phyloP scores from a whole-genome alignment of 208 protist species.

The Crithidia acanthocephali region DNA sequence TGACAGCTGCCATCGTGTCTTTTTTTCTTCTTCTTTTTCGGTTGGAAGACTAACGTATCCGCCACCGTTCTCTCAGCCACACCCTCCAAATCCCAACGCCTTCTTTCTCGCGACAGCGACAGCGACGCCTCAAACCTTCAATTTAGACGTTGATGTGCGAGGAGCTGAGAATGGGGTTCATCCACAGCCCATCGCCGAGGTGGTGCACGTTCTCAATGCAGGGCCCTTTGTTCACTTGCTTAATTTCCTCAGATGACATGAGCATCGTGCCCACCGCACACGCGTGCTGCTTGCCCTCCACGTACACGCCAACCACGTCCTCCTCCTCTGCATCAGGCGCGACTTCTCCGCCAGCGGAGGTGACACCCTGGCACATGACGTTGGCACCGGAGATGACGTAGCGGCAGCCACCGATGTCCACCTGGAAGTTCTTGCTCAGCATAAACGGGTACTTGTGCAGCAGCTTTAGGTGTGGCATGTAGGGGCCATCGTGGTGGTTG shows the following conservation, averaged over 20 bases:
- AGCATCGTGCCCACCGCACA: conserved; percentile 93
- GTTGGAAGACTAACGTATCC: too few relatives aligned
- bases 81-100: too few relatives aligned
- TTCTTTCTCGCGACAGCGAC: too few relatives aligned
- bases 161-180: conserved; percentile 87
- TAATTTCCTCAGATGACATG: conserved; percentile 95
- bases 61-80: too few relatives aligned
- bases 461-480: conserved; percentile 95
- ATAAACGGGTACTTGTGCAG: conserved; percentile 98
- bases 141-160: conserved; percentile 82
- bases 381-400: conserved; percentile 97
- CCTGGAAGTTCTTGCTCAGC: conserved; percentile 91
- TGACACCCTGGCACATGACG: conserved; percentile 98
- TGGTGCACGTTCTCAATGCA: conserved; percentile 98
- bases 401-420: conserved; percentile 97
- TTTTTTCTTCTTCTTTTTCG: too few relatives aligned
- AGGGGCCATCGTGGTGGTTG: conserved; percentile 95
- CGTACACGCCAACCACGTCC: conserved; percentile 87
- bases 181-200: conserved; percentile 97
- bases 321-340: conserved; percentile 56
- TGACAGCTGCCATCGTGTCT: too few relatives aligned
- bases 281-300: conserved; percentile 97
- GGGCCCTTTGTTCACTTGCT: conserved; percentile 89
- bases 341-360: conserved; percentile 92
- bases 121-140: too few relatives aligned